Percentiles rank a stretch among this genome's conserved stretches.
Conservation (phyloP, 2,329 filamentous ascomycete genomes). For the Leptographium flavum region DNA sequence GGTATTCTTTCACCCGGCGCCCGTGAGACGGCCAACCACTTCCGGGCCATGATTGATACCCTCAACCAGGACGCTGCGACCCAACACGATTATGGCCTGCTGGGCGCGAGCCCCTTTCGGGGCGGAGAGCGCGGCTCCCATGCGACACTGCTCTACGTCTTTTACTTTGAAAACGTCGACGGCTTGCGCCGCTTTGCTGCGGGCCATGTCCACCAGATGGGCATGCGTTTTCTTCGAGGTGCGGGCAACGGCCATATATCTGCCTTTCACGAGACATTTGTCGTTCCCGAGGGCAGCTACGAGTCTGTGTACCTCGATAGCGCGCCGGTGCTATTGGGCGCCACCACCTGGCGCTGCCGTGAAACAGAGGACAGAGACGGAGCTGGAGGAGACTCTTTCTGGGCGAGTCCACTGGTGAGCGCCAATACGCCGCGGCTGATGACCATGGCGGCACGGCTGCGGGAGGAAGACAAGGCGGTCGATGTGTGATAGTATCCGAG, state of each 20-base stretch:
- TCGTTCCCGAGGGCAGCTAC: constrained; percentile 7
- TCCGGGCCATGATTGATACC: constrained; percentile 24
- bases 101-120: constrained; percentile 28
- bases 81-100: constrained; percentile 24
- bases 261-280: constrained; percentile 13
- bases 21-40: constrained; percentile 22
- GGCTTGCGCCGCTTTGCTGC: constrained; percentile 11
- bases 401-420: constrained; percentile 9
- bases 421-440: constrained; percentile 4
- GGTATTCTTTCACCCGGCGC: constrained; percentile 31
- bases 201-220: constrained; percentile 4
- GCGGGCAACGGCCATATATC: constrained; percentile 4
- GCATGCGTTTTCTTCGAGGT: constrained; percentile 7
- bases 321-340: constrained; percentile 8
- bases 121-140: constrained; percentile 10
- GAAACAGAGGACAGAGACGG: neutral
- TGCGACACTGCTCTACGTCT: constrained; percentile 10
- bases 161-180: constrained; percentile 10
- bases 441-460: constrained; percentile 8
- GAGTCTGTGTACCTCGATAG: constrained; percentile 12
- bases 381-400: neutral
- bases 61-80: constrained; percentile 13
- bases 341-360: neutral
- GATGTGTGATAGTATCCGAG: no score
- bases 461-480: neutral